phyloP scores from a whole-genome alignment of 2,329 filamentous ascomycete genomes.

The Venturia aucupariae region DNA sequence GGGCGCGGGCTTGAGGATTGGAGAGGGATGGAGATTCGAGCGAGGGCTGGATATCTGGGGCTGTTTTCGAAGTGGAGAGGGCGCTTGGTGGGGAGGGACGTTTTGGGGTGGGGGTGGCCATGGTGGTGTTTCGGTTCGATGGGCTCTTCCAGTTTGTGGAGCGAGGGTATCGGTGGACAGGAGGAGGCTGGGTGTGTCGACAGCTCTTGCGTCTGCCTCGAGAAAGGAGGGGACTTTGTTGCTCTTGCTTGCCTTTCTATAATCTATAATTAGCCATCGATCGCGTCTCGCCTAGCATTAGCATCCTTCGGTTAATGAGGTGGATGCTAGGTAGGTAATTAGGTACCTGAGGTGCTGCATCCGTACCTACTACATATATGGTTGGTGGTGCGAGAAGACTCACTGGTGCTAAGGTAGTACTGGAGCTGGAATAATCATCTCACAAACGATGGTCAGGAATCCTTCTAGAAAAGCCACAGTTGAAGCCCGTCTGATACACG shows the following conservation, averaged over 20 bases:
- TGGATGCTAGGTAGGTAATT: no score
- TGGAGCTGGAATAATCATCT: no score
- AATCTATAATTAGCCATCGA: not conserved
- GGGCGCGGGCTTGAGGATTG: slow-evolving; percentile 52
- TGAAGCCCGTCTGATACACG: not conserved
- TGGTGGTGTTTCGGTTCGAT: not conserved
- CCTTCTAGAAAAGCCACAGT: not conserved
- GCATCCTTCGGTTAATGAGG: not conserved
- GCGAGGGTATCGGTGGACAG: not conserved
- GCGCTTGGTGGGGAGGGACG: not conserved
- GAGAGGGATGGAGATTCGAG: slow-evolving; percentile 40
- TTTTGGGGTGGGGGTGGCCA: not conserved
- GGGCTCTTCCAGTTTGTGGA: no score
- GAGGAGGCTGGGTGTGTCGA: not conserved
- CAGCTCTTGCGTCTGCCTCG: not conserved
- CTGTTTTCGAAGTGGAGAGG: not conserved
- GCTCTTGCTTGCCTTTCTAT: not conserved
- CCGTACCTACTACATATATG: no score
- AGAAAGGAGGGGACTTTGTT: not conserved
- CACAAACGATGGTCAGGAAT: not conserved
- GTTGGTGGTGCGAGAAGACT: no score
- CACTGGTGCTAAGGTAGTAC: no score
- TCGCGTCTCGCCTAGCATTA: not conserved
- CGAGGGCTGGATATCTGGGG: slow-evolving; percentile 17
- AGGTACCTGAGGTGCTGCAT: no score